phyloP scores from a whole-genome alignment of 768 basidiomycete species.

The Phylloporus sp. region DNA sequence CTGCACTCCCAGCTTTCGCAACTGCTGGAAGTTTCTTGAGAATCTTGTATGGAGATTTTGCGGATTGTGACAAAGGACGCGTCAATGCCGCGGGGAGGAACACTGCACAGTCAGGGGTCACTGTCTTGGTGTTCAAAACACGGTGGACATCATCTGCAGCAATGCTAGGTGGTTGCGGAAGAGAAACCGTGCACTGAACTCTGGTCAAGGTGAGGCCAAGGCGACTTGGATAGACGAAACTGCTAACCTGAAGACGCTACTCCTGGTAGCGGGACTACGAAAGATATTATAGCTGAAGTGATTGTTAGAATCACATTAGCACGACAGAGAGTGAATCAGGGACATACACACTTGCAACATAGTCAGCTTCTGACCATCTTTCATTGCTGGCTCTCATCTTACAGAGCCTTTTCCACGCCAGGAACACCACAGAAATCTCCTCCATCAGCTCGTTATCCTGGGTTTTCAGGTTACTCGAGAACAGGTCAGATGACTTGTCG shows the following conservation, averaged over 20 bases:
- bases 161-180: constrained; percentile 40
- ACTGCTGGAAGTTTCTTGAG: constrained; percentile 39
- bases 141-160: constrained; percentile 30
- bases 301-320: neutral
- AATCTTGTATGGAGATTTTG: constrained; percentile 43
- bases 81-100: constrained; percentile 40
- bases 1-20: constrained; percentile 33
- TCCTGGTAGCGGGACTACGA: constrained; percentile 40
- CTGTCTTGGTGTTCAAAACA: constrained; percentile 42
- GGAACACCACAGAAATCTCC: constrained; percentile 38
- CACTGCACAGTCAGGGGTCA: constrained; percentile 46
- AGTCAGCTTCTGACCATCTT: constrained; percentile 52
- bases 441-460: constrained; percentile 28
- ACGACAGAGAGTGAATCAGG: neutral
- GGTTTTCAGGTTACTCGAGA: constrained; percentile 26
- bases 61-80: constrained; percentile 38
- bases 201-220: constrained; percentile 26
- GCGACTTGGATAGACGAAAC: neutral
- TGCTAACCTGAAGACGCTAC: constrained; percentile 40
- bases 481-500: constrained; percentile 35
- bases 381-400: constrained; percentile 42
- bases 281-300: constrained; percentile 42
- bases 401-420: constrained; percentile 41
- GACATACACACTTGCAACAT: constrained; percentile 49
- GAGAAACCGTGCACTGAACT: constrained; percentile 43